phyloP scores from a whole-genome alignment of 768 basidiomycete genomes.

The Leccinum variicolor region DNA sequence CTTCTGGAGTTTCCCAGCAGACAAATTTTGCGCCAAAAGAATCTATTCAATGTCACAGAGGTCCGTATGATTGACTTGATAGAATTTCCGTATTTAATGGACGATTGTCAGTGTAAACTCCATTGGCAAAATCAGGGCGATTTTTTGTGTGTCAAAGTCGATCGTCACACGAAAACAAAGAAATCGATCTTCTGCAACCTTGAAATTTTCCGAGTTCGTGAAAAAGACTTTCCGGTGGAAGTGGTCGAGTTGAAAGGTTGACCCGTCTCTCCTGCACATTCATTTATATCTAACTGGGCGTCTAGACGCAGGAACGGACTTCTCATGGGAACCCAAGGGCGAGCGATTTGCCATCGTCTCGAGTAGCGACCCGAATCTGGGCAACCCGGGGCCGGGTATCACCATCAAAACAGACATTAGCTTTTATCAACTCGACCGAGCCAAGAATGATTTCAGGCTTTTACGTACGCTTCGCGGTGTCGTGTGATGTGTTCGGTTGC shows the following conservation, averaged over 20 bases:
- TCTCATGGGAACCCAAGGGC: constrained; percentile 99
- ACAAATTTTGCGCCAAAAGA: constrained; percentile 84
- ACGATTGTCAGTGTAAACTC: constrained; percentile 75
- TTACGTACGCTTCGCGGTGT: constrained; percentile 55
- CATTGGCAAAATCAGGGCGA: constrained; percentile 99
- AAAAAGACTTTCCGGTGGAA: constrained; percentile 97
- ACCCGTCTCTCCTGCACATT: background rate
- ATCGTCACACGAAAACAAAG: constrained; percentile 97
- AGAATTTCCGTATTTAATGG: background rate
- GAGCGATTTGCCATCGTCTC: constrained; percentile 95
- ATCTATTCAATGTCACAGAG: constrained; percentile 96
- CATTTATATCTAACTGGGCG: constrained; percentile 8
- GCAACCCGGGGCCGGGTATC: constrained; percentile 83
- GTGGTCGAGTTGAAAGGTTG: constrained; percentile 95
- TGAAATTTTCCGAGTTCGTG: constrained; percentile 95
- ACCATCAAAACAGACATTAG: constrained; percentile 96
- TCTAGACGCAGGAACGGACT: constrained; percentile 88
- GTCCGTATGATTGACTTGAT: constrained; percentile 42
- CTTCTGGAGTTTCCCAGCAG: constrained; percentile 86
- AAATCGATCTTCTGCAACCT: constrained; percentile 98
- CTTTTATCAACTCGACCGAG: constrained; percentile 92
- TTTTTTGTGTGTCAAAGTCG: constrained; percentile 98
- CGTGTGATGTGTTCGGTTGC: background rate
- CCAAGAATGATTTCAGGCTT: constrained; percentile 91
- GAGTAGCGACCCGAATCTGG: constrained; percentile 89